Evolutionary conservation across 2,329 filamentous ascomycete genomes (phyloP).

Genomic region (Paracoccidioides lutzii): DNA sequence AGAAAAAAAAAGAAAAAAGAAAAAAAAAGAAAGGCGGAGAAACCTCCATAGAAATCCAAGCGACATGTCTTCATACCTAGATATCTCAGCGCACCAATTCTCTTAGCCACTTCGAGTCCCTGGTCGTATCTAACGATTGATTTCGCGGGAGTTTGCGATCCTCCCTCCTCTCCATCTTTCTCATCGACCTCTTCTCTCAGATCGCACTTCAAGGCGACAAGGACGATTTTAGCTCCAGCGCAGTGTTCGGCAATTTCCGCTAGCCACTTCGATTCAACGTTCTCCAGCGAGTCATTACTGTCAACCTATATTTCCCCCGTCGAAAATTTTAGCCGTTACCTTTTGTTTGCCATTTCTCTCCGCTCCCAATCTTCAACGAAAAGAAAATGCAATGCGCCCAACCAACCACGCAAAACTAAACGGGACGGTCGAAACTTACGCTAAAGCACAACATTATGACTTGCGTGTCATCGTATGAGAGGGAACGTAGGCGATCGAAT

Average conservation of each 20-base stretch:
- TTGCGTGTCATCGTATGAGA: conserved; percentile 97
- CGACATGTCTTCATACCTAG: conserved; percentile 48
- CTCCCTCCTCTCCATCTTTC: conserved; percentile 36
- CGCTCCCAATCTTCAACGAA: background rate
- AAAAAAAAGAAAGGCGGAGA: background rate
- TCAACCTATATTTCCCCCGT: conserved; percentile 49
- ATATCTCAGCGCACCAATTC: conserved; percentile 86
- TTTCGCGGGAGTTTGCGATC: conserved; percentile 21
- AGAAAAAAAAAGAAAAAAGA: background rate
- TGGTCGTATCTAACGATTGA: conserved; percentile 70
- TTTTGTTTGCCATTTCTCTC: background rate
- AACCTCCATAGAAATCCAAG: conserved; percentile 71
- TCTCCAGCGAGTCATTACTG: conserved; percentile 90
- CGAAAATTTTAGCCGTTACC: background rate
- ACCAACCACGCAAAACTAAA: background rate
- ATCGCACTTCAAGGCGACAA: conserved; percentile 95
- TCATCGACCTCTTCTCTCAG: conserved; percentile 64
- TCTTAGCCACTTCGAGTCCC: conserved; percentile 77
- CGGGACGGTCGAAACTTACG: conserved; percentile 29
- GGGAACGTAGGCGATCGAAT: conserved; percentile 87
- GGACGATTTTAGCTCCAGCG: conserved; percentile 82
- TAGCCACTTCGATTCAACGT: conserved; percentile 98
- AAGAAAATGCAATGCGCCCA: background rate
- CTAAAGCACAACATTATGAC: conserved; percentile 98
- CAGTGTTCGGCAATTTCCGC: conserved; percentile 97